These are phyloP conservation scores for Cetraspora pellucida DNA, from an alignment of 192 early-diverging fungal species.

Conservation along the genomic window DNA sequence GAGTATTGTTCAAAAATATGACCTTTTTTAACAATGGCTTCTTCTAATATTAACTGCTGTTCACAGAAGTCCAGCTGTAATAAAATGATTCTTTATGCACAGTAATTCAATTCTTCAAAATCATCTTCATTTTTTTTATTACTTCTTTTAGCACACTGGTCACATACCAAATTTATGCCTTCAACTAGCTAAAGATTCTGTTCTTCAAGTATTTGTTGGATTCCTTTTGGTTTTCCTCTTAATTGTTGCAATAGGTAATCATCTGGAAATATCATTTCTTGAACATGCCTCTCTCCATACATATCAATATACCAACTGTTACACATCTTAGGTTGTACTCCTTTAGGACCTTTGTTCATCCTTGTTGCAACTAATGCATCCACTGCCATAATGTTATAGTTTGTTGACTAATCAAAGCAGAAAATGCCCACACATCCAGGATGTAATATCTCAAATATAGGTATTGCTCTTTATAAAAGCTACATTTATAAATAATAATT, in stretches of 20 bases:
- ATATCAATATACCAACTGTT: conserved; percentile 15
- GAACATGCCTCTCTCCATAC: neutral
- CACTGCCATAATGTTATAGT: conserved; percentile 33
- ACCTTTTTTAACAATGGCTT: neutral
- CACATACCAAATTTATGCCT: conserved; percentile 21
- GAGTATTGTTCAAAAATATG: neutral
- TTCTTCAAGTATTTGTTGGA: conserved; percentile 37
- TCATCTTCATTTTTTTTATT: neutral
- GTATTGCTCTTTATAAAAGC: conserved; percentile 18
- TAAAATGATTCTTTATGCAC: neutral
- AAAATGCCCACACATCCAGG: conserved; percentile 29
- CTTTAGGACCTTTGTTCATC: conserved; percentile 35
- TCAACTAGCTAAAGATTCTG: conserved; percentile 29
- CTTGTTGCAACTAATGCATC: conserved; percentile 37
- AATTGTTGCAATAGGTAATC: conserved; percentile 27
- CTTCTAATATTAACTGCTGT: neutral
- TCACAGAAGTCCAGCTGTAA: neutral
- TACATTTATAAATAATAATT: neutral
- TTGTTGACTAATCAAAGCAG: conserved; percentile 39
- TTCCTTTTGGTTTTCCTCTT: conserved; percentile 40
- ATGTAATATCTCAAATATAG: conserved; percentile 35
- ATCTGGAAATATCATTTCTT: conserved; percentile 37
- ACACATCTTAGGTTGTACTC: conserved; percentile 24
- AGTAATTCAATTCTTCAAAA: neutral
- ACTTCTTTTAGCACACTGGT: conserved; percentile 23